Evolutionary conservation across 208 protist genomes (phyloP), one percentile per base, ranked within the genome.

Genomic region (Acanthamoeba royreba): DNA sequence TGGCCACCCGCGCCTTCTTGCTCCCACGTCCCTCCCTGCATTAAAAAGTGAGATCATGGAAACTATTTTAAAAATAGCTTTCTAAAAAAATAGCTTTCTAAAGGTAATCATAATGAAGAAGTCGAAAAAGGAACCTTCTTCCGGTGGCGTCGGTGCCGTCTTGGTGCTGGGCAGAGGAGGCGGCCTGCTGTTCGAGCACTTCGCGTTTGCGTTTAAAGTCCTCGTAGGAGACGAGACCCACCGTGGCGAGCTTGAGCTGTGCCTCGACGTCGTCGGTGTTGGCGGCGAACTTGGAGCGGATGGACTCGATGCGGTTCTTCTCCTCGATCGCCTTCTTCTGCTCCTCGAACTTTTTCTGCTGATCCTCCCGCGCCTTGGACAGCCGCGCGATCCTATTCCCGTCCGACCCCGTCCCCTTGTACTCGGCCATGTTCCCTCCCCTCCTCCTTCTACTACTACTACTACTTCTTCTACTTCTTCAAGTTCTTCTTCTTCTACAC

Each of bases 341-440:
- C 92, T 31, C 87, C 55, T 96, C 94, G 8, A 94, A 43, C 25
- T 92, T 52, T 33, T 95, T 93, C n/a, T 74, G 40, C 49, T 89
- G 79, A 40, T 88, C 92, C 33, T 95, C 94, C 25, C 95, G 88
- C 38, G 96, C 43, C 53, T 95, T 95, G 19, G 94, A 93, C 8
- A 96, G n/a, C 28, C 92, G 88, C 15, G 52, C 31, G 33, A 96
- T 96, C 25, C 93, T 46, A 35, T 33, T 86, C 15, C 55, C 45
- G 85, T 95, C 94, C 28, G 47, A 46, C 31, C 45, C 35, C 25
- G 72, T 61, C 46, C 94, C 94, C 77, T 95, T 95, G 72, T 93
- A 95, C 31, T 94, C 90, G 19, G 94, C 92, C 94, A 94, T 94
- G 5, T n/a, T n/a, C n/a, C n/a, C n/a, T n/a, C n/a, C n/a, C n/a